Conservation (phyloP, 208 protist species). For the Trypanosoma lewisi region DNA sequence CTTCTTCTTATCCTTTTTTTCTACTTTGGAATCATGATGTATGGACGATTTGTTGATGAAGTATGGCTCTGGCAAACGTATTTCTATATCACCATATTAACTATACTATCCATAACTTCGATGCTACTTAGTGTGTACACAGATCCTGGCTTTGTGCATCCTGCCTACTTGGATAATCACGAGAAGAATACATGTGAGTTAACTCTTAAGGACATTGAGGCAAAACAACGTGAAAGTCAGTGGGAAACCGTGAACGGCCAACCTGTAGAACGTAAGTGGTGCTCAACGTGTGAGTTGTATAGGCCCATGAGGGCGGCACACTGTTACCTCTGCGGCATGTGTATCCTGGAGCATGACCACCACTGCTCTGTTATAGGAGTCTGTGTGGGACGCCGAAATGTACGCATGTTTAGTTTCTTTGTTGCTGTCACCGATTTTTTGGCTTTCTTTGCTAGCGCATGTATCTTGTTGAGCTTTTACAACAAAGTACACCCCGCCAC, state of each 20-base stretch:
- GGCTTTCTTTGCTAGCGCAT: slow-evolving; percentile 16
- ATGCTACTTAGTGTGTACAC: slow-evolving; percentile 58
- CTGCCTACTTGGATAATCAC: slow-evolving; percentile 55
- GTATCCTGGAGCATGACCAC: slow-evolving; percentile 86
- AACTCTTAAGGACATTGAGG: slow-evolving; percentile 69
- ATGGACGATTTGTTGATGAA: slow-evolving; percentile 31
- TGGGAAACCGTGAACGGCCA: slow-evolving; percentile 76
- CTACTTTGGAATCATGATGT: slow-evolving; percentile 34
- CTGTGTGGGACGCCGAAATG: slow-evolving; percentile 75
- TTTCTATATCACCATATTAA: slow-evolving; percentile 29
- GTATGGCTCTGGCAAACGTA: slow-evolving; percentile 37
- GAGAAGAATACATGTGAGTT: slow-evolving; percentile 21
- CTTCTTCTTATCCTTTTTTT: slow-evolving; percentile 28
- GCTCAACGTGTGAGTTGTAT: slow-evolving; percentile 82
- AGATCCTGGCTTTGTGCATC: slow-evolving; percentile 79
- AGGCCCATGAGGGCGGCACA: slow-evolving; percentile 83
- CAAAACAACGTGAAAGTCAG: slow-evolving; percentile 51
- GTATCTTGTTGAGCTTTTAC: slow-evolving; percentile 18
- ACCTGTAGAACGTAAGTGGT: slow-evolving; percentile 89
- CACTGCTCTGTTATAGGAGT: slow-evolving; percentile 85
- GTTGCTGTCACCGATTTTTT: neutral
- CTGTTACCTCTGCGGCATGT: slow-evolving; percentile 89
- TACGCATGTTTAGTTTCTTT: slow-evolving; percentile 67
- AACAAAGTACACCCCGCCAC: slow-evolving; percentile 26
- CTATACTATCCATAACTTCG: slow-evolving; percentile 44